Percentiles rank a stretch among this genome's conserved stretches.
phyloP scores from a whole-genome alignment of 2,329 filamentous ascomycete species.

The Pseudopyricularia javanii region DNA sequence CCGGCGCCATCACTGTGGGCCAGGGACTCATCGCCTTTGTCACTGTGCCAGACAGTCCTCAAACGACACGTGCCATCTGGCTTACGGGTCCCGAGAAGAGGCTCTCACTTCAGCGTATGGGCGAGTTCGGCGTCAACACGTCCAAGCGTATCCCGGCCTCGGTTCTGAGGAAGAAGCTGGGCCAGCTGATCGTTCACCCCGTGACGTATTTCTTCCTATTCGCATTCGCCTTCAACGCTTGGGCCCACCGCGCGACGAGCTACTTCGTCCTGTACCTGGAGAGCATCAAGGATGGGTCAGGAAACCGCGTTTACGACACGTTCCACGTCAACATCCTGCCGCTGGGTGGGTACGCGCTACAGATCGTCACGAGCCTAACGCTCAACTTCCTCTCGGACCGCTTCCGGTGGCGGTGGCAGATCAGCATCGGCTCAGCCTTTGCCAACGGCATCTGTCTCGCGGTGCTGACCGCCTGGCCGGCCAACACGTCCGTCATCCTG shows the following conservation, averaged over 20 bases:
- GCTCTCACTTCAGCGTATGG: slow-evolving; percentile 8
- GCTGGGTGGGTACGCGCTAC: slow-evolving; percentile 12
- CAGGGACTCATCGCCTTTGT: slow-evolving; percentile 26
- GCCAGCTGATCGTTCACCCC: slow-evolving; percentile 8
- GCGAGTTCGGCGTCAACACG: slow-evolving; percentile 7
- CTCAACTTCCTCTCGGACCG: slow-evolving; percentile 22
- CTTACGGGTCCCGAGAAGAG: slow-evolving; percentile 7
- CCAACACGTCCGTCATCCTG: slow-evolving; percentile 17
- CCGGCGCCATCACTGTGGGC: slow-evolving; percentile 1
- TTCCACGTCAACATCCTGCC: slow-evolving; percentile 14
- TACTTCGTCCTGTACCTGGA: slow-evolving; percentile 15
- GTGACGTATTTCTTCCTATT: slow-evolving; percentile 12
- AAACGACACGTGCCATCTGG: slow-evolving; percentile 11
- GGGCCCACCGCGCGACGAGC: slow-evolving; percentile 13
- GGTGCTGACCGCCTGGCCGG: slow-evolving; percentile 20
- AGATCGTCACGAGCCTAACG: slow-evolving; percentile 21
- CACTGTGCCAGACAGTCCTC: slow-evolving; percentile 18
- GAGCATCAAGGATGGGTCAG: slow-evolving; percentile 7
- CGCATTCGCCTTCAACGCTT: slow-evolving; percentile 11
- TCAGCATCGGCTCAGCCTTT: slow-evolving; percentile 16
- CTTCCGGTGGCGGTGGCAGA: slow-evolving; percentile 26
- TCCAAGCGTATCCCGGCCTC: slow-evolving; percentile 7
- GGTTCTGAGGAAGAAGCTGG: slow-evolving; percentile 7
- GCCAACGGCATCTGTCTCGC: slow-evolving; percentile 17
- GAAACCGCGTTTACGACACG: slow-evolving; percentile 11